Evolutionary conservation across 164 flowering plant genomes (phyloP), one percentile per base, ranked within the genome.

Genomic region (Stephania japonica): DNA sequence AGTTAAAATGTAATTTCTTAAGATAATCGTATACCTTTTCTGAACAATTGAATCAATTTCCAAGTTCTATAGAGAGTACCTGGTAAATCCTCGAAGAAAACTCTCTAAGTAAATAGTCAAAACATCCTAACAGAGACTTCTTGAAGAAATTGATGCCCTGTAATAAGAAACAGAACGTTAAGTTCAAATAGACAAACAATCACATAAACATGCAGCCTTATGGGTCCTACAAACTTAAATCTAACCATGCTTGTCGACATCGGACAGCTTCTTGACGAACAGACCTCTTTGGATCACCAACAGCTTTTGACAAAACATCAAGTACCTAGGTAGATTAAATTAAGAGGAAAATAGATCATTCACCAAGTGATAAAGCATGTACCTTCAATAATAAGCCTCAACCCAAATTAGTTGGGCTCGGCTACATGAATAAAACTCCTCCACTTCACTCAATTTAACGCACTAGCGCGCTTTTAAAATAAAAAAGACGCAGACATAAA

Each of bases 191-290:
- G 2, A 69, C 69, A 13, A 69, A 59, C 41, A 70, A 50, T 67
- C 68, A 3, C 38, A 6, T 32, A 18, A 67, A 38, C 32, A 64
- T 18, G 18, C 50, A 47, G 16, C 11, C 42, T 16, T 21, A 10
- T 49, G 53, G 38, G 38, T 32, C 38, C 38, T 0, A 47, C 11
- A 19, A 27, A 26, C 13, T 8, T 43, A 59, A 41, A 25, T 44
- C 84, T 75, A 16, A 94, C 98, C 99, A 96, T 80, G 97, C 91
- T 73, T 87, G 94, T 27, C 85, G 88, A 70, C 98, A 93, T 84
- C 88, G 88, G 49, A 89, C 95, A 72, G 99, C 99, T 84, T 96
- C 97, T 65, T 77, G 87, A 43, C 99, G 97, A 75, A 96, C 95
- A 71, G 78, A 77, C 75, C 98, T 84, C 85, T 90, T 96, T 42